Conservation (phyloP, 805 yeast species). For the Lachancea waltii region DNA sequence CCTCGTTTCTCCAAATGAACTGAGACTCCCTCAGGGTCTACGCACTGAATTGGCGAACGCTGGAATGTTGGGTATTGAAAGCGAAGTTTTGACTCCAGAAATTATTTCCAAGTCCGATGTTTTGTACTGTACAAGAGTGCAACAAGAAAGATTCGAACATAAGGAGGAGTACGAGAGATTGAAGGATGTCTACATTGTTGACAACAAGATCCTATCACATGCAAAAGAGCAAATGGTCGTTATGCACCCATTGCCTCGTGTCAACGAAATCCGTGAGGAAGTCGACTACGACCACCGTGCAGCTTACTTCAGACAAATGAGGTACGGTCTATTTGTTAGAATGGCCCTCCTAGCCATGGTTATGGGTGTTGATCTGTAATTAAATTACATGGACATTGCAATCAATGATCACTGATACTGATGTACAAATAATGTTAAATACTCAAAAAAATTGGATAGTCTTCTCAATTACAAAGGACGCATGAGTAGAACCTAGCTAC, state of each 20-base stretch:
- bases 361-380: constrained; percentile 82
- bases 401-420: no score
- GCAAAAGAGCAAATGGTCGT: constrained; percentile 99
- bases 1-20: constrained; percentile 84
- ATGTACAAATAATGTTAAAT: no score
- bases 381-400: no score
- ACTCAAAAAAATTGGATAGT: no score
- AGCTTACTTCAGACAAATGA: constrained; percentile 99
- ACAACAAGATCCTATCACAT: constrained; percentile 80
- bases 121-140: constrained; percentile 95
- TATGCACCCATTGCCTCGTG: constrained; percentile 98
- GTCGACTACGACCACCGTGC: constrained; percentile 99
- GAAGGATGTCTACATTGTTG: constrained; percentile 87
- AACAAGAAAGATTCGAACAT: constrained; percentile 87
- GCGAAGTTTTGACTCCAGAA: constrained; percentile 72
- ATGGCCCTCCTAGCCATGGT: constrained; percentile 99
- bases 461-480: no score
- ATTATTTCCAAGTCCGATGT: constrained; percentile 89
- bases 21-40: constrained; percentile 72
- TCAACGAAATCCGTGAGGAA: constrained; percentile 92
- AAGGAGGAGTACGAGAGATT: constrained; percentile 74
- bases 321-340: constrained; percentile 95
- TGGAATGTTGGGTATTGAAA: constrained; percentile 68
- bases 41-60: constrained; percentile 56
- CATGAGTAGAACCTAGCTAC: no score